These are phyloP conservation scores for Phytophthora pinifolia DNA, from an alignment of 352 stramenopile genomes.

Conservation along the genomic window DNA sequence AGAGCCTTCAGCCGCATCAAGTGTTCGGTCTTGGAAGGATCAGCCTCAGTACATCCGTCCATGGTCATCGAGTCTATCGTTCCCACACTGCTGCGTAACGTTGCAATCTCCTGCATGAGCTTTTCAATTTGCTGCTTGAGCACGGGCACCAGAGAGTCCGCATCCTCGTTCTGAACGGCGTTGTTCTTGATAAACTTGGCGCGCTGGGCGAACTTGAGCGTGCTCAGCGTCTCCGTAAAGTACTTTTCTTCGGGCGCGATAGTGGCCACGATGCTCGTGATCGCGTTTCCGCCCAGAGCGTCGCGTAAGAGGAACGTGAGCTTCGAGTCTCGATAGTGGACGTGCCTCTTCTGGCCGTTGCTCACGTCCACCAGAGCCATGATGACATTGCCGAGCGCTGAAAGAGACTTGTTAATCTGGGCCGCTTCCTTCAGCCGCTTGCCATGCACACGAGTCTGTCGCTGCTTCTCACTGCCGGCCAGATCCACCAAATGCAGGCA, in stretches of 20 bases:
- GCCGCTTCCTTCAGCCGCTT: slow-evolving; percentile 87
- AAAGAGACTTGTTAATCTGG: slow-evolving; percentile 91
- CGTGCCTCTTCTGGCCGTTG: slow-evolving; percentile 75
- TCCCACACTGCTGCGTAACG: slow-evolving; percentile 24
- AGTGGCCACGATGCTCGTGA: slow-evolving; percentile 84
- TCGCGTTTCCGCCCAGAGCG: slow-evolving; percentile 83
- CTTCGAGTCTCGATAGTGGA: slow-evolving; percentile 89
- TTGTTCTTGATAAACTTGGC: slow-evolving; percentile 92
- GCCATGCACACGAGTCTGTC: slow-evolving; percentile 74
- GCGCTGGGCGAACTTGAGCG: slow-evolving; percentile 86
- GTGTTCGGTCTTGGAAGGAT: slow-evolving; percentile 29
- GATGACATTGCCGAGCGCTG: slow-evolving; percentile 88
- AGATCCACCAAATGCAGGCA: slow-evolving; percentile 88
- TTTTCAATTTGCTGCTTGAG: slow-evolving; percentile 78
- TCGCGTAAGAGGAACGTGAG: slow-evolving; percentile 82
- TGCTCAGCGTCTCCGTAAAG: slow-evolving; percentile 85
- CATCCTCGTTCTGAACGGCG: slow-evolving; percentile 84
- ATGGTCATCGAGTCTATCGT: slow-evolving; percentile 5
- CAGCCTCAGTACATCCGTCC: slow-evolving; percentile 11
- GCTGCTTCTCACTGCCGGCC: slow-evolving; percentile 87
- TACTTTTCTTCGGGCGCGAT: slow-evolving; percentile 83
- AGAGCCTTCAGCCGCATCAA: slow-evolving; percentile 25
- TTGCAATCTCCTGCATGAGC: slow-evolving; percentile 60
- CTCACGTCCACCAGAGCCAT: slow-evolving; percentile 86
- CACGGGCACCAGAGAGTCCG: slow-evolving; percentile 68